Base-by-base conservation (phyloP, 73 alveolate genomes). In the Paramecium sexaurelia region DNA sequence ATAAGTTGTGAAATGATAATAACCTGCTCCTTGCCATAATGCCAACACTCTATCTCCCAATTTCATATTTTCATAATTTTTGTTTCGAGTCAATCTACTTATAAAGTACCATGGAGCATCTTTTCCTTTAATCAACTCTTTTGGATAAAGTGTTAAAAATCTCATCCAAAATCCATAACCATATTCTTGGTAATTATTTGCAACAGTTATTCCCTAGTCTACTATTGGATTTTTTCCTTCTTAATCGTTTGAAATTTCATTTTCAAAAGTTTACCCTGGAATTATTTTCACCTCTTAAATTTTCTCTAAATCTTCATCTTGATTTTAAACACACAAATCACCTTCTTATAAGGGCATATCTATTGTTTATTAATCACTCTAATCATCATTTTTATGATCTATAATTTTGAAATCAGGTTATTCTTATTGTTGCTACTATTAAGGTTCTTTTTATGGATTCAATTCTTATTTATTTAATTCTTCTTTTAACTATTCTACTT, bases 101-200 rank as follows among this genome's bases (percentile, higher is more conserved):
- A 78, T 24, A 26, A 78, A 78, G 9, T 78, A 78, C 90, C 90
- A 78, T 6, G 68, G 71, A 41, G 35, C 75, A 40, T 33, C 55
- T n/a, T 78, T 78, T 0, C 90, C 90, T 24, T 43, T 78, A 2
- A 78, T 32, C 19, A 78, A 20, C 9, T 40, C 26, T 19, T 9
- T 26, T 40, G 90, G 90, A 11, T 78, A 43, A 0, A 22, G 22
- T 8, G 75, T 78, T 32, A 78, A 22, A 27, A 3, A 78, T 78
- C 90, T 78, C 45, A 78, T 17, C 90, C 90, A 78, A 78, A 36
- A 78, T n/a, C 90, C 90, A 43, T 78, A 78, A 8, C 90, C 90
- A 78, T 78, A 78, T 78, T 78, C 90, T 40, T 78, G n/a, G 13
- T 37, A 32, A 61, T 61, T 24, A 61, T 26, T 61, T 26, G 83